Evolutionary conservation across 2,329 filamentous ascomycete genomes (phyloP).

Genomic region (Fusarium sp.): DNA sequence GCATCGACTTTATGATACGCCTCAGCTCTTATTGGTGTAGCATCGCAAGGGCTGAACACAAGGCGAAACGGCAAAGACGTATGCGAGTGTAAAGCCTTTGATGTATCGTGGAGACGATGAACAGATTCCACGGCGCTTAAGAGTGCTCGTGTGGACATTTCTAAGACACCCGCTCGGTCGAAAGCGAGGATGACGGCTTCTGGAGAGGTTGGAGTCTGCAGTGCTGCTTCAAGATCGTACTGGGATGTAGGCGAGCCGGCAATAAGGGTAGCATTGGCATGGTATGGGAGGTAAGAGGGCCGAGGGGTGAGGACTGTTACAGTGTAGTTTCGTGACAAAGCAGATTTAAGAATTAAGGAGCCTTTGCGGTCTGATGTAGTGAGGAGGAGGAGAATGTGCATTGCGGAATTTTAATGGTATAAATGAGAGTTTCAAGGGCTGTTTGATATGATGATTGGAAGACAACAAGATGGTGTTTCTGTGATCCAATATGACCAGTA

Average conservation of each 20-base stretch:
- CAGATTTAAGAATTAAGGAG: slow-evolving; percentile 57
- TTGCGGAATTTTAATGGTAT: slow-evolving; percentile 8
- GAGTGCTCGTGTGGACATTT: slow-evolving; percentile 57
- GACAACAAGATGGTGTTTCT: background rate
- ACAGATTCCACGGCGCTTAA: slow-evolving; percentile 56
- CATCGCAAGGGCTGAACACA: slow-evolving; percentile 59
- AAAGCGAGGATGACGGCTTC: slow-evolving; percentile 64
- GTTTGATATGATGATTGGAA: background rate
- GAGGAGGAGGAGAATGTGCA: slow-evolving; percentile 57
- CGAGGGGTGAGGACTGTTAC: slow-evolving; percentile 54
- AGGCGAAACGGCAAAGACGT: slow-evolving; percentile 53
- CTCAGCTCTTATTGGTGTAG: slow-evolving; percentile 60
- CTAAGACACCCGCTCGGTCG: slow-evolving; percentile 57
- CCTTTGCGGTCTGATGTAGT: slow-evolving; percentile 64
- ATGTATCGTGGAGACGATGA: slow-evolving; percentile 54
- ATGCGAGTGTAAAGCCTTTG: slow-evolving; percentile 57
- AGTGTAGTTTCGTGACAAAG: slow-evolving; percentile 57
- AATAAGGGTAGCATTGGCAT: slow-evolving; percentile 1
- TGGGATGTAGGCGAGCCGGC: slow-evolving; percentile 17
- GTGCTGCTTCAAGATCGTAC: slow-evolving; percentile 54
- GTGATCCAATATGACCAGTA: background rate
- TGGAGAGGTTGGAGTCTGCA: slow-evolving; percentile 40
- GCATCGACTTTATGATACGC: slow-evolving; percentile 64
- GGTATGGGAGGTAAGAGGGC: background rate
- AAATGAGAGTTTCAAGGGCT: slow-evolving; percentile 1